Evolutionary conservation across 352 stramenopile species (phyloP).

Genomic region (Globisporangium iwayamae): DNA sequence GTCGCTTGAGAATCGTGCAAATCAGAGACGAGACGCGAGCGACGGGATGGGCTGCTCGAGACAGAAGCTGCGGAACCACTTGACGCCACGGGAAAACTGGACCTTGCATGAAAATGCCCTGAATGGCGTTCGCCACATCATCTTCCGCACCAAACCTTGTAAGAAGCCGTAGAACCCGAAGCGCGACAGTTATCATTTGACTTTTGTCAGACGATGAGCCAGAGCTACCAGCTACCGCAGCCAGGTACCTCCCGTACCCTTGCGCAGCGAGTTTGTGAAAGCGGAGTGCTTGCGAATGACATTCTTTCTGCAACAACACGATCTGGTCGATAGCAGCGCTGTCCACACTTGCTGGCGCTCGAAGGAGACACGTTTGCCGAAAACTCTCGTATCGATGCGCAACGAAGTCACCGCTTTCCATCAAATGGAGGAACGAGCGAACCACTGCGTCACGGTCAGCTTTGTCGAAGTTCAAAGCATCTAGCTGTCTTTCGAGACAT

Average conservation of each 20-base stretch:
- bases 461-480: constrained; percentile 32
- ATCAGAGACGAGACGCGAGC: constrained; percentile 45
- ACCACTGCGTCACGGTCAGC: constrained; percentile 32
- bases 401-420: constrained; percentile 46
- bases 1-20: constrained; percentile 51
- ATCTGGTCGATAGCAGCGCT: constrained; percentile 24
- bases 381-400: constrained; percentile 33
- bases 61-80: constrained; percentile 73
- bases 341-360: constrained; percentile 9
- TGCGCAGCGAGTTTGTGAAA: constrained; percentile 37
- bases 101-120: constrained; percentile 39
- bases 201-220: not conserved
- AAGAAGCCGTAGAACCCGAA: constrained; percentile 67
- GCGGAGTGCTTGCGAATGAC: constrained; percentile 29
- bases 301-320: constrained; percentile 29
- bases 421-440: constrained; percentile 42
- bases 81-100: constrained; percentile 59
- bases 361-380: constrained; percentile 28
- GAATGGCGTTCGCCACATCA: constrained; percentile 35
- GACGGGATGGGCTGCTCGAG: constrained; percentile 57
- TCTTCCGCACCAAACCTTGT: constrained; percentile 55
- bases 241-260: constrained; percentile 30
- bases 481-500: constrained; percentile 32
- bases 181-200: constrained; percentile 42
- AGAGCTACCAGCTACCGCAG: not conserved